Evolutionary conservation across 768 basidiomycete species (phyloP), one percentile per base, ranked within the genome.

Genomic region (Xerocomellus amylosporus): DNA sequence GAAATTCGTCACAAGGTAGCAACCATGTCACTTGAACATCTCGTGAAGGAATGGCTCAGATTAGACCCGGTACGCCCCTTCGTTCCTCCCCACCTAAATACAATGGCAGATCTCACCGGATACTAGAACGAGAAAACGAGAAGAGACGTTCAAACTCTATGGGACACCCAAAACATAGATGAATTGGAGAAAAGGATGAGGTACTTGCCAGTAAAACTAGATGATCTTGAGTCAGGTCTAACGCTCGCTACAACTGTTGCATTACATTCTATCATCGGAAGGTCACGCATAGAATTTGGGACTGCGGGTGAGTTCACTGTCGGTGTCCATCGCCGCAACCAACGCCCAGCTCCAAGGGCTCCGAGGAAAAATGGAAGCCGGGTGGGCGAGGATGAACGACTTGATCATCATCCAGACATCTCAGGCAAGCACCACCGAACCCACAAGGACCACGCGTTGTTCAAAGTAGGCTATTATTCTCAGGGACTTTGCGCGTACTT

Each of bases 311-410:
- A 55, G 69, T 54, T 26, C 4, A 31, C 39, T 22, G 22, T 47
- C 15, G 8, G 20, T 53, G 17, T 19, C 22, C 49, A 26, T 59
- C 31, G 26, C 30, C 22, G 22, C 39, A 24, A 33, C 55, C 20
- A 46, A 57, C 28, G 28, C 34, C 49, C 7, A 46, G 19, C 34
- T 34, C 5, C 58, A 88, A 65, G 91, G 91, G 49, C 74, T 93
- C 20, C 75, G 90, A 62, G 90, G 86, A 2, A 78, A 73, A 58
- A 94, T 95, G 93, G 87, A 89, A 60, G 91, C 91, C 8, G 93
- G 93, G 2, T 93, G 87, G 81, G 79, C 88, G n/a, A 80, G 88
- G 51, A 93, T 95, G 90, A 95, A 95, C 65, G 90, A 93, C 68
- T 71, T 95, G 53, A 88, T 84, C 45, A 74, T 93, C 49, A 85